Conservation (phyloP, 805 yeast genomes). For the Candida insectorum region DNA sequence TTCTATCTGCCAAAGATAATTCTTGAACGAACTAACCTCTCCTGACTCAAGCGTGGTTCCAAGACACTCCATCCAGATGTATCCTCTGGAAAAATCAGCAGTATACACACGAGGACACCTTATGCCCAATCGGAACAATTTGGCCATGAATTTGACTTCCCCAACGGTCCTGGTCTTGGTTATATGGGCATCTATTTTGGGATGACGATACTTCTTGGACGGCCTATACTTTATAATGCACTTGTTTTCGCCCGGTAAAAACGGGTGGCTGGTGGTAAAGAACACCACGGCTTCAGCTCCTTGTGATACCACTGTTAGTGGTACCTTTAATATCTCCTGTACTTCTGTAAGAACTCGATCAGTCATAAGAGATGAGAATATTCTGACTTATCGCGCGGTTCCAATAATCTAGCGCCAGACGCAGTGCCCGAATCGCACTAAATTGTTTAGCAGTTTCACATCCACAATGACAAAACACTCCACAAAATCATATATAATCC, state of each 20-base stretch:
- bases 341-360: conserved; percentile 45
- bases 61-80: conserved; percentile 84
- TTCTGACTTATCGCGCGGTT: background rate
- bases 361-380: conserved; percentile 43
- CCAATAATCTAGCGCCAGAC: background rate
- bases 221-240: conserved; percentile 85
- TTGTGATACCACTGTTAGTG: conserved; percentile 61
- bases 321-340: conserved; percentile 37
- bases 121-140: conserved; percentile 52
- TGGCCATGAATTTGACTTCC: conserved; percentile 75
- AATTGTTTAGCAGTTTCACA: too few relatives aligned
- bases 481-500: conserved; percentile 31
- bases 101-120: conserved; percentile 71
- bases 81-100: conserved; percentile 73
- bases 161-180: conserved; percentile 80
- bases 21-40: conserved; percentile 60
- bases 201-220: conserved; percentile 86
- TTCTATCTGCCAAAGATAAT: conserved; percentile 67
- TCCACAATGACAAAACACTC: too few relatives aligned
- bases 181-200: conserved; percentile 67
- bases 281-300: conserved; percentile 92
- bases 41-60: conserved; percentile 56
- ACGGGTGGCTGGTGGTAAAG: conserved; percentile 37
- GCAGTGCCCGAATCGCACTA: too few relatives aligned
- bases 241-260: conserved; percentile 21